Evolutionary conservation across 1,284 basidiomycete species (phyloP), one percentile per base, ranked within the genome.

Genomic region (Pseudozyma tsukubaensis): DNA sequence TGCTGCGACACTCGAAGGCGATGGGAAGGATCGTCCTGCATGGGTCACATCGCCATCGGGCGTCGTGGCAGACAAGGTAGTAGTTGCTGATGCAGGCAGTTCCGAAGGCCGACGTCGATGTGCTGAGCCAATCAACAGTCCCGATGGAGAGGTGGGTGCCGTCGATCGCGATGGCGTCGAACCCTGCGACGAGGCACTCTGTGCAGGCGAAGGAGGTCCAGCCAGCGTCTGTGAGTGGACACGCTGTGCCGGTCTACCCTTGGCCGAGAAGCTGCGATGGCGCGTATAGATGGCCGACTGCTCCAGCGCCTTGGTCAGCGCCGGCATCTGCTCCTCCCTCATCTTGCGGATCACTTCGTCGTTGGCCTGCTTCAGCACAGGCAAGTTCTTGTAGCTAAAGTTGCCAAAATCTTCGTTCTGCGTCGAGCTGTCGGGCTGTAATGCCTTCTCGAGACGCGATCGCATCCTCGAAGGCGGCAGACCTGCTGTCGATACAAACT

Each of bases 321-420:
- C 65, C 32, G 74, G 53, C 67, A 71, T 49, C 42, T 85, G 86
- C 58, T 88, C 87, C 36, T 83, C 83, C 42, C 72, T 51, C 84
- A 99, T 89, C 86, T 97, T 96, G 62, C 94, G 90, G 80, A 99
- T 97, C 75, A 99, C 91, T 84, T 99, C 95, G 85, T 99, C 97
- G 84, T 99, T 99, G 21, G 94, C 94, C 85, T 98, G 94, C 87
- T 99, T 99, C 83, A 99, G 87, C 11, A 98, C 90, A 0, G 94
- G 94, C 50, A 98, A 85, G 81, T 99, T 99, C 88, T 98, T 98
- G 89, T 95, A 99, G 85, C 91, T 94, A 87, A 99, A 99, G 0
- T 94, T 91, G 34, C 97, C 97, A 86, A 99, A 99, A 79, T 98
- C 96, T 77, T 96, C 94, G 56, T 67, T 68, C 55, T 71, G 62